A percentile compares a stretch with the other conserved stretches of the same genome.
Evolutionary conservation across 148 eudicot genomes (phyloP).

Genomic region (Chenopodium berlandieri): DNA sequence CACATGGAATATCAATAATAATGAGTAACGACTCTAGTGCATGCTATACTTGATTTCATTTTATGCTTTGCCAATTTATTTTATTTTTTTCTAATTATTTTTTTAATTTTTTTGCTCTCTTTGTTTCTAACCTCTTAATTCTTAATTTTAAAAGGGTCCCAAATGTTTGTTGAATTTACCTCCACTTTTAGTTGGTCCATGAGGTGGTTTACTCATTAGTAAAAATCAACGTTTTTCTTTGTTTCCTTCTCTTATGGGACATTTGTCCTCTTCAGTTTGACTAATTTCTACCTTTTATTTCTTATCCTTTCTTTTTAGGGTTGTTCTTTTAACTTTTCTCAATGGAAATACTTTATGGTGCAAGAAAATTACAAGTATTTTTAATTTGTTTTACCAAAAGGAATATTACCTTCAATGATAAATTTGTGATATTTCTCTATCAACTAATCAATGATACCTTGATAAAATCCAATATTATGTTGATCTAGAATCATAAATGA

Average conservation of each 20-base stretch:
- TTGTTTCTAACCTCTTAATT: not conserved
- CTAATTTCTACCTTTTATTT: not conserved
- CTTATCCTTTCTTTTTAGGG: too few species aligned
- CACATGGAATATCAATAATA: conserved; percentile 22
- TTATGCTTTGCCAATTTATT: too few species aligned
- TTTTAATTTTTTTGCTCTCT: not conserved
- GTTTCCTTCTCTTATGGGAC: not conserved
- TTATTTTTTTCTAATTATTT: too few species aligned
- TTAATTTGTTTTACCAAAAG: too few species aligned
- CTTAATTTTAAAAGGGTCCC: not conserved
- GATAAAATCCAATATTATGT: too few species aligned
- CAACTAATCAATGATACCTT: too few species aligned
- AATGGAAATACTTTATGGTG: too few species aligned
- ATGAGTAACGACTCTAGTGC: not conserved
- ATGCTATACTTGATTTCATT: not conserved
- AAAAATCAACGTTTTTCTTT: not conserved
- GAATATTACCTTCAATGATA: too few species aligned
- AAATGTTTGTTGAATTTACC: not conserved
- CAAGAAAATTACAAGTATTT: too few species aligned
- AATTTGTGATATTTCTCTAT: too few species aligned
- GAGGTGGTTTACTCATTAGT: not conserved
- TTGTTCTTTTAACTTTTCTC: too few species aligned
- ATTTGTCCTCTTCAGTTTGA: conserved; percentile 1
- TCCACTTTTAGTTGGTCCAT: not conserved
- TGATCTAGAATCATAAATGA: too few species aligned